Conservation (phyloP, 2,329 filamentous ascomycete species). For the Fusarium graminum region DNA sequence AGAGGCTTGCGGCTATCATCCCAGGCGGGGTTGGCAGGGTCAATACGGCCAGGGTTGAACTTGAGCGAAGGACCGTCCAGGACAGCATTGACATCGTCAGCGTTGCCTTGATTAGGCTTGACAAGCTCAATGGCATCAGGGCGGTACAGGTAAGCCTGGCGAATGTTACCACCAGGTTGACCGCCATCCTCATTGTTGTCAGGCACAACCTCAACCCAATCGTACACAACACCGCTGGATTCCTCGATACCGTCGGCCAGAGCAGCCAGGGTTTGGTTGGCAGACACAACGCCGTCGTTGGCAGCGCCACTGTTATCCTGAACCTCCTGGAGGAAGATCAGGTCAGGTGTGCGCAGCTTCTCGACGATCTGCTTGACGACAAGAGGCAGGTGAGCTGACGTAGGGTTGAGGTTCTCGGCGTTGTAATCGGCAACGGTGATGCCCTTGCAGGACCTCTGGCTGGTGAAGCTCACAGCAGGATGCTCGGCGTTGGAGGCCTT, state of each 20-base stretch:
- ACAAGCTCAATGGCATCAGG: constrained; percentile 69
- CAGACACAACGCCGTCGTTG: constrained; percentile 68
- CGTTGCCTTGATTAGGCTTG: constrained; percentile 68
- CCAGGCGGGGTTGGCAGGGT: constrained; percentile 72
- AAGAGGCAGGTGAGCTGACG: constrained; percentile 65
- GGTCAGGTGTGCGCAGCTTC: constrained; percentile 72
- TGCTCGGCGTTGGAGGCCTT: constrained; percentile 61
- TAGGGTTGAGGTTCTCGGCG: constrained; percentile 74
- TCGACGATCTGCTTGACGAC: constrained; percentile 75
- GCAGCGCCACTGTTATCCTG: constrained; percentile 75
- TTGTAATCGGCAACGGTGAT: constrained; percentile 78
- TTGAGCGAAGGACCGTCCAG: constrained; percentile 67
- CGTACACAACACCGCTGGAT: constrained; percentile 67
- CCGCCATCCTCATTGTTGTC: constrained; percentile 73
- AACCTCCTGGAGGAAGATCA: constrained; percentile 78
- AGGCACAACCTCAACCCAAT: constrained; percentile 71
- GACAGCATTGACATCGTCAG: constrained; percentile 68
- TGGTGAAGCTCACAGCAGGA: constrained; percentile 65
- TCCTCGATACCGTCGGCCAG: constrained; percentile 66
- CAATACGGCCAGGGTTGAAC: constrained; percentile 77
- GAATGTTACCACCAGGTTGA: constrained; percentile 78
- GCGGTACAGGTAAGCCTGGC: constrained; percentile 77
- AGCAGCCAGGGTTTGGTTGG: constrained; percentile 70
- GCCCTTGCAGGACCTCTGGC: constrained; percentile 68
- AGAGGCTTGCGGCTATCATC: constrained; percentile 74